Base-by-base conservation (phyloP, 73 alveolate species). In the Paramecium sexaurelia region DNA sequence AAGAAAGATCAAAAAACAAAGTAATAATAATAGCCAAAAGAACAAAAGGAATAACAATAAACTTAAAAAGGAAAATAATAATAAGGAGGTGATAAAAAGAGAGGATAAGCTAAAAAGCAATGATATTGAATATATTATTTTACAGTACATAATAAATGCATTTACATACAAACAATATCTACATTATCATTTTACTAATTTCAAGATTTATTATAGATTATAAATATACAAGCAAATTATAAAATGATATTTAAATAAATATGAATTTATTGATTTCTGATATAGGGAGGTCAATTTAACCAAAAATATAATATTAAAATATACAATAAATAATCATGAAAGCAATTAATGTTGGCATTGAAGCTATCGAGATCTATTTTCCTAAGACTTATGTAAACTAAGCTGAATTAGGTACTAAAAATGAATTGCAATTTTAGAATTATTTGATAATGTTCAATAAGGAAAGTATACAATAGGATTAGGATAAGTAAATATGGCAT, bases 401-500 rank as follows among this genome's bases (percentile, higher is more conserved):
- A 93, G 95, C 90, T 55, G 99, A 98, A 20, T 92, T 96, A 35
- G 95, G 95, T 92, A 92, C 36, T 51, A 32, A 24, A 26, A 55
- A 29, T 26, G 3, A 1, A n/a, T 55, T 9, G 19, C n/a, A 6
- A 35, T 33, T 61, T 40, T 6, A 92, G 99, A 98, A 94, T 88
- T 82, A 39, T 97, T 93, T 86, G 98, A 97, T 91, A 93, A 94
- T 47, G 99, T 95, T 41, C 93, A 97, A 5, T 94, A 96, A 91
- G 99, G 99, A 0, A 98, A 98, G 95, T 98, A 98, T 94, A 97
- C 99, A 17, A 85, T 97, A 2, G 99, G 99, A 1, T 93, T 98
- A 33, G 99, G 99, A 26, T 97, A 98, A 85, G 84, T 85, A 55
- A 92, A 94, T 73, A 97, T 97, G 99, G 91, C 99, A 39, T 97